A percentile compares a stretch with the other conserved stretches of the same genome.
phyloP scores from a whole-genome alignment of 2,329 filamentous ascomycete species.

The Dactylellina leptospora region DNA sequence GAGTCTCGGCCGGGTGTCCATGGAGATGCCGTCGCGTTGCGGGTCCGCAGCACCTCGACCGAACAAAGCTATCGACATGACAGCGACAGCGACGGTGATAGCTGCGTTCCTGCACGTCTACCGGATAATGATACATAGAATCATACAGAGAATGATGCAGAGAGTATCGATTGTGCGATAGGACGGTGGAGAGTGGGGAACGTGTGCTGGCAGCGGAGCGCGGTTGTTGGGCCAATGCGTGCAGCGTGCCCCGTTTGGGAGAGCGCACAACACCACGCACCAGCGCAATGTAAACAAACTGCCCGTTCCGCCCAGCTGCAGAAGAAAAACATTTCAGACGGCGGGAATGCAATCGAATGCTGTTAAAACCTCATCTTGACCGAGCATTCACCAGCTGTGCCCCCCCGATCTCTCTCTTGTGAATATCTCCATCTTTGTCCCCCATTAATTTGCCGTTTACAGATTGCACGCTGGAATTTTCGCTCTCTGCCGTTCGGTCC shows the following conservation, averaged over 20 bases:
- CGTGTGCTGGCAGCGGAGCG: not conserved
- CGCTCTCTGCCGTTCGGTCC: constrained; percentile 6
- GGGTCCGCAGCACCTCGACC: too few species aligned
- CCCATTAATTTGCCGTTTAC: not conserved
- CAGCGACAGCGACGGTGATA: too few species aligned
- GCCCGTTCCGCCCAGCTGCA: constrained; percentile 14
- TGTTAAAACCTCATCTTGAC: constrained; percentile 48
- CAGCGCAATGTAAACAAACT: constrained; percentile 36
- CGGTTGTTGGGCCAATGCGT: constrained; percentile 30
- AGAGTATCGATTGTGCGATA: constrained; percentile 3
- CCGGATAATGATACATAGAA: too few species aligned
- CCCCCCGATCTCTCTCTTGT: constrained; percentile 15
- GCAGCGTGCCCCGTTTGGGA: constrained; percentile 4
- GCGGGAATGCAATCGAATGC: constrained; percentile 7
- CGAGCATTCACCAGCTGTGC: not conserved
- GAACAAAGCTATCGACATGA: too few species aligned
- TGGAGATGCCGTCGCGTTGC: too few species aligned
- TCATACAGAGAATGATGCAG: not conserved
- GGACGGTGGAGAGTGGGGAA: constrained; percentile 29
- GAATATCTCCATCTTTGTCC: constrained; percentile 17
- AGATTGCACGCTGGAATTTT: too few species aligned
- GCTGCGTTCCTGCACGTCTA: too few species aligned
- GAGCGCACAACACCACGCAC: constrained; percentile 21
- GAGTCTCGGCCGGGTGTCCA: too few species aligned
- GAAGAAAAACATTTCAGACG: constrained; percentile 14